Evolutionary conservation across 306 rosid genomes (phyloP).

Genomic region (Cucurbita ficifolia): DNA sequence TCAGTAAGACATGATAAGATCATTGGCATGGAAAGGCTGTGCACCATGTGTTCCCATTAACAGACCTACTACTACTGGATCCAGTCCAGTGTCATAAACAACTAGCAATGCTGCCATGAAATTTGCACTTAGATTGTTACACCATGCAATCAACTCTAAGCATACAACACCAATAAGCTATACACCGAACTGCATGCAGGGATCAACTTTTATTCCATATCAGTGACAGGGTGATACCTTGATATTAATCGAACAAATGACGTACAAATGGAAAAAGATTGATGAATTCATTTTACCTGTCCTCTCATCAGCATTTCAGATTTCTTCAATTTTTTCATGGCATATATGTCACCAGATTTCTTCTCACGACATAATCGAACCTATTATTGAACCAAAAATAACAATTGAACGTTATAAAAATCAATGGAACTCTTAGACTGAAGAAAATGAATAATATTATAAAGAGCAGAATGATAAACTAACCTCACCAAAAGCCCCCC

Average conservation of each 20-base stretch:
- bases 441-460: not conserved
- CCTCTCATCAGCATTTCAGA: conserved; percentile 97
- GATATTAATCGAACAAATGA: not conserved
- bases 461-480: conserved; percentile 6
- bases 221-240: not conserved
- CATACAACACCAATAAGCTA: not conserved
- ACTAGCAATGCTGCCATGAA: not conserved
- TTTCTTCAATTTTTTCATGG: conserved; percentile 97
- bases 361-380: conserved; percentile 96
- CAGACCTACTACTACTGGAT: not conserved
- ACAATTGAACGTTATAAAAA: not conserved
- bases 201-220: not conserved
- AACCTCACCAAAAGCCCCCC: conserved; percentile 99
- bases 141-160: not conserved
- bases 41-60: not conserved
- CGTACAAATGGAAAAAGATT: not conserved
- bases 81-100: not conserved
- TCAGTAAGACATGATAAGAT: not conserved
- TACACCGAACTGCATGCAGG: not conserved
- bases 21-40: not conserved
- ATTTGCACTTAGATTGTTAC: not conserved
- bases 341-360: conserved; percentile 94
- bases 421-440: not conserved
- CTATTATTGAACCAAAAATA: conserved; percentile 29
- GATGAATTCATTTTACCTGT: conserved; percentile 45